These are phyloP conservation scores for Saccharomyces uvarum DNA, from an alignment of 1,139 yeast genomes.

Conservation along the genomic window DNA sequence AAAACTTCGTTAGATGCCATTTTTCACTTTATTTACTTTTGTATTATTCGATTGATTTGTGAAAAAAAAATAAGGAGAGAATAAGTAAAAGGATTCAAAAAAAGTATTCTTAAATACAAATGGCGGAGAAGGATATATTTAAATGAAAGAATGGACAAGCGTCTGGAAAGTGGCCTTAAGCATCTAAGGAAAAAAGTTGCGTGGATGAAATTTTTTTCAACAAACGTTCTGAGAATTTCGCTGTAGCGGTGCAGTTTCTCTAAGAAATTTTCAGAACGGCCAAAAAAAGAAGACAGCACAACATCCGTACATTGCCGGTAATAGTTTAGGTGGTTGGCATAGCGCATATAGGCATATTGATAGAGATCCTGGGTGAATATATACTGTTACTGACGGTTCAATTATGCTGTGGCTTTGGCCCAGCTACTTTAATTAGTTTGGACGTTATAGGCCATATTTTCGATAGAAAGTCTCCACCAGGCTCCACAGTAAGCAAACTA, in stretches of 20 bases:
- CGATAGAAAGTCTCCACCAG: neutral
- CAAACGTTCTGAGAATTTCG: slow-evolving; percentile 23
- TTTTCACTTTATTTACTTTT: slow-evolving; percentile 9
- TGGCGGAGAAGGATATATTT: neutral
- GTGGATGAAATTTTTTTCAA: slow-evolving; percentile 10
- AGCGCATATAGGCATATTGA: neutral
- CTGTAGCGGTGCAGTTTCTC: slow-evolving; percentile 10
- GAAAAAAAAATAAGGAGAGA: neutral
- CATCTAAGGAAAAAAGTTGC: neutral
- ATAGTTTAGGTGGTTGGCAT: neutral
- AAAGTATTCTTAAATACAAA: slow-evolving; percentile 2
- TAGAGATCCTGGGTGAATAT: neutral
- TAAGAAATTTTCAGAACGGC: slow-evolving; percentile 17
- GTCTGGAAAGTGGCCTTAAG: neutral
- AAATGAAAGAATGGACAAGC: neutral
- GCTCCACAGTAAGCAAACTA: neutral
- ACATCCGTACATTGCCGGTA: slow-evolving; percentile 11
- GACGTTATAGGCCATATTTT: no score
- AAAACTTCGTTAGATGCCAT: slow-evolving; percentile 77
- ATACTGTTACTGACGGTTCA: neutral
- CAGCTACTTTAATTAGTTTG: no score
- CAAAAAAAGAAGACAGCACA: slow-evolving; percentile 7
- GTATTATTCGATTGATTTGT: neutral
- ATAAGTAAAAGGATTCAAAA: neutral
- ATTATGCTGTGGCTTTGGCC: neutral